These are phyloP conservation scores for Talaromyces sp. DNA, from an alignment of 2,329 filamentous ascomycete genomes.

Conservation along the genomic window DNA sequence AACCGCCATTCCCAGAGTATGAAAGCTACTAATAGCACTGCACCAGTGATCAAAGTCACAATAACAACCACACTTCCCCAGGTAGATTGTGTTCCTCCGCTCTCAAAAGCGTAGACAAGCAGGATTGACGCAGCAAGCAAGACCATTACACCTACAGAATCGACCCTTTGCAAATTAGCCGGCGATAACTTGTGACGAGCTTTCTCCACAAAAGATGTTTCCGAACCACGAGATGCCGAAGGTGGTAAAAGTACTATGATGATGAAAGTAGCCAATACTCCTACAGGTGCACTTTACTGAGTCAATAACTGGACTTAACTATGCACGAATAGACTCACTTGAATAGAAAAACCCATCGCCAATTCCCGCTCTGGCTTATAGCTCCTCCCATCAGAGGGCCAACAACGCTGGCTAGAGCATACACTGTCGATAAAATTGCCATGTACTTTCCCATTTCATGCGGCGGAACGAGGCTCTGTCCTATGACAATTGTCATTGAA, in stretches of 20 bases:
- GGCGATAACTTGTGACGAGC: slow-evolving; percentile 3
- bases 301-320: background rate
- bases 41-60: slow-evolving; percentile 3
- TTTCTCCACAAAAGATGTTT: background rate
- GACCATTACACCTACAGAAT: slow-evolving; percentile 26
- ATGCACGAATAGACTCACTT: slow-evolving; percentile 7
- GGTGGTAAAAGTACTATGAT: slow-evolving; percentile 1
- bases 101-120: slow-evolving; percentile 15
- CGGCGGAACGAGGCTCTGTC: slow-evolving; percentile 15
- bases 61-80: slow-evolving; percentile 13
- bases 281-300: slow-evolving; percentile 1
- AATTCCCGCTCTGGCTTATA: slow-evolving; percentile 14
- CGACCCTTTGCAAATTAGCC: slow-evolving; percentile 18
- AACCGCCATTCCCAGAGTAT: slow-evolving; percentile 24
- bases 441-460: slow-evolving; percentile 12
- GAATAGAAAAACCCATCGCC: slow-evolving; percentile 20
- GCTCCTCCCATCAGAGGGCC: slow-evolving; percentile 19
- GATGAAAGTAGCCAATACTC: background rate
- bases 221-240: background rate
- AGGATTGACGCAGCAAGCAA: slow-evolving; percentile 13
- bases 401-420: slow-evolving; percentile 11
- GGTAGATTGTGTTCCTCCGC: slow-evolving; percentile 10
- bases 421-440: slow-evolving; percentile 11
- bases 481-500: slow-evolving; percentile 17
- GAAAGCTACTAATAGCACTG: background rate